Percentiles rank a stretch among this genome's conserved stretches.
Conservation (phyloP, 2,329 filamentous ascomycete species). For the Scleromitrula shiraiana region DNA sequence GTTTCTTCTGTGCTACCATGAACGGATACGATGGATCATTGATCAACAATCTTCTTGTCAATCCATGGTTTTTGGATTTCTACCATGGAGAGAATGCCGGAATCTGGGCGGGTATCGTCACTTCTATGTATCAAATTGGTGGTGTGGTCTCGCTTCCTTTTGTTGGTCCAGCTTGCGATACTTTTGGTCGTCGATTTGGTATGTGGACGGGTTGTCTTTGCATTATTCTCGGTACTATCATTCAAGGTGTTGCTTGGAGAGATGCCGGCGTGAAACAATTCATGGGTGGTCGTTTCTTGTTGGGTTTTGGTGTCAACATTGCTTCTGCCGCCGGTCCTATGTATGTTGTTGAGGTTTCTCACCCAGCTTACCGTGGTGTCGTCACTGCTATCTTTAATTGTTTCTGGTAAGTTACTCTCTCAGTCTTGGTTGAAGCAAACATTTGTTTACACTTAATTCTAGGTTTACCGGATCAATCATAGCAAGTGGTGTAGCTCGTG, state of each 20-base stretch:
- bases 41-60: slow-evolving; percentile 39
- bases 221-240: slow-evolving; percentile 38
- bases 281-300: slow-evolving; percentile 48
- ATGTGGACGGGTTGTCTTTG: slow-evolving; percentile 34
- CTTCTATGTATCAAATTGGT: slow-evolving; percentile 43
- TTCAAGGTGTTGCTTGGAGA: slow-evolving; percentile 33
- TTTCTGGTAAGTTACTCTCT: slow-evolving; percentile 1
- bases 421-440: background rate
- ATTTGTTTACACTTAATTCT: too few relatives aligned
- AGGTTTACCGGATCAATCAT: slow-evolving; percentile 45
- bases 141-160: slow-evolving; percentile 39
- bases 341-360: slow-evolving; percentile 38
- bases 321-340: slow-evolving; percentile 38
- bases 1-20: slow-evolving; percentile 41
- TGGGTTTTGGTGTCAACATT: slow-evolving; percentile 47
- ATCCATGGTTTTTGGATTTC: slow-evolving; percentile 33
- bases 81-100: slow-evolving; percentile 35
- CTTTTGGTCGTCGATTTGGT: slow-evolving; percentile 38
- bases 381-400: too few relatives aligned
- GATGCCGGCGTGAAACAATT: slow-evolving; percentile 34
- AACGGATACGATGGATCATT: slow-evolving; percentile 44
- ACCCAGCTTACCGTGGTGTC: slow-evolving; percentile 37
- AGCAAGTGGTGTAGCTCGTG: slow-evolving; percentile 46
- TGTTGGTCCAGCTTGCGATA: slow-evolving; percentile 39
- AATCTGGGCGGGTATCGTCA: slow-evolving; percentile 40